Evolutionary conservation across 768 basidiomycete species (phyloP).

Genomic region (Trametes coccinea): DNA sequence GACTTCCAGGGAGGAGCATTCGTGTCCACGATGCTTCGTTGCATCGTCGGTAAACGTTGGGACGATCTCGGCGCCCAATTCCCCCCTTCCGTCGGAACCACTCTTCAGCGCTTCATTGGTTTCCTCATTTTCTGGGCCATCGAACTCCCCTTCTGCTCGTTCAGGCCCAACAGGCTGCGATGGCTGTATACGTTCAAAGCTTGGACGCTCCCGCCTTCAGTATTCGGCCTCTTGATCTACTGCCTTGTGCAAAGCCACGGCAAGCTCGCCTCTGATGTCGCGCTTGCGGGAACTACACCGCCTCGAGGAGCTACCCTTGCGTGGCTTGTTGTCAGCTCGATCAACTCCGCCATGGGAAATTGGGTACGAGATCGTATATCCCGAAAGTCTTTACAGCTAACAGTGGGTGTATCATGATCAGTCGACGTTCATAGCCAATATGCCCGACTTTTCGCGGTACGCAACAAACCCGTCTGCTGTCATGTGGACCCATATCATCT

Average conservation of each 20-base stretch:
- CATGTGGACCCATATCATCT: conserved; percentile 24
- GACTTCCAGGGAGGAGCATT: conserved; percentile 23
- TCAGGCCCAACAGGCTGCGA: conserved; percentile 17
- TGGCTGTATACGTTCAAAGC: conserved; percentile 26
- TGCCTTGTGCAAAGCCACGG: conserved; percentile 23
- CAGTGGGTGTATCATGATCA: not conserved
- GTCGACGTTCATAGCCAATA: conserved; percentile 26
- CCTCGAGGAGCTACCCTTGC: conserved; percentile 16
- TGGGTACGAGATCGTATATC: conserved; percentile 9
- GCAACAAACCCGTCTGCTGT: conserved; percentile 15
- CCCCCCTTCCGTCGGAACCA: conserved; percentile 19
- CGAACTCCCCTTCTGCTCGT: conserved; percentile 22
- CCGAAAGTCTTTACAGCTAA: too few species aligned
- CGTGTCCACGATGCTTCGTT: conserved; percentile 23
- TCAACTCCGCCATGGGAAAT: conserved; percentile 24
- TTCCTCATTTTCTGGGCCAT: conserved; percentile 24
- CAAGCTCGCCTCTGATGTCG: conserved; percentile 8
- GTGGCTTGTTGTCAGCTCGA: conserved; percentile 22
- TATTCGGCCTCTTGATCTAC: conserved; percentile 23
- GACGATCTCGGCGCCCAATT: conserved; percentile 17
- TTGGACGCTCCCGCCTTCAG: conserved; percentile 20
- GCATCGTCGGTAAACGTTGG: conserved; percentile 21
- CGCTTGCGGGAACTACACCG: conserved; percentile 1
- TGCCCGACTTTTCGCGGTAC: conserved; percentile 25
- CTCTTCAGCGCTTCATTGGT: conserved; percentile 22